phyloP scores from a whole-genome alignment of 164 flowering plant genomes.

The Nymphaea colorata region DNA sequence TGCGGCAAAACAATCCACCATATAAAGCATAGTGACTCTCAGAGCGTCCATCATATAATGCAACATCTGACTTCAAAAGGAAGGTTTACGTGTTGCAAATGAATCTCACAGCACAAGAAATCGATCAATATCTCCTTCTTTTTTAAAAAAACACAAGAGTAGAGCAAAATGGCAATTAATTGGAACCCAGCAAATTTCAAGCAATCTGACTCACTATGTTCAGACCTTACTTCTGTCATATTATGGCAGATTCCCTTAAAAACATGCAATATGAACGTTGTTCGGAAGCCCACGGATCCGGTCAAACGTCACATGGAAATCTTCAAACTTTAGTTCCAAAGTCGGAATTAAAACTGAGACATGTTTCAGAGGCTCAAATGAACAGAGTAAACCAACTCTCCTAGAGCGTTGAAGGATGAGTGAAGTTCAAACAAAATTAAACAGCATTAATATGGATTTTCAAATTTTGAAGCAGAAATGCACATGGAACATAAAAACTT shows the following conservation, averaged over 20 bases:
- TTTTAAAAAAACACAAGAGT: too few relatives aligned
- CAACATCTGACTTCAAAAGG: too few relatives aligned
- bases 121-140: too few relatives aligned
- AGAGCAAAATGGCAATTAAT: too few relatives aligned
- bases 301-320: not conserved
- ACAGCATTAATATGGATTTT: not conserved
- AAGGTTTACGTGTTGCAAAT: too few relatives aligned
- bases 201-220: not conserved
- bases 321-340: not conserved
- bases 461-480: not conserved
- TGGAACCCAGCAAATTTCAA: too few relatives aligned
- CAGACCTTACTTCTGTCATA: not conserved
- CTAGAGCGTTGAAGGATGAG: not conserved
- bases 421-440: not conserved
- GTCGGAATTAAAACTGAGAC: not conserved
- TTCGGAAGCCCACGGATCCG: not conserved
- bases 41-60: too few relatives aligned
- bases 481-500: not conserved
- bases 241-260: not conserved
- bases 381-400: not conserved
- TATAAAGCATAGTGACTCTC: too few relatives aligned
- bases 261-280: not conserved
- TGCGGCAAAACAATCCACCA: too few relatives aligned
- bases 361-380: not conserved
- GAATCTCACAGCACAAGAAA: too few relatives aligned